phyloP scores from a whole-genome alignment of 306 rosid species.

The Corylus americana region DNA sequence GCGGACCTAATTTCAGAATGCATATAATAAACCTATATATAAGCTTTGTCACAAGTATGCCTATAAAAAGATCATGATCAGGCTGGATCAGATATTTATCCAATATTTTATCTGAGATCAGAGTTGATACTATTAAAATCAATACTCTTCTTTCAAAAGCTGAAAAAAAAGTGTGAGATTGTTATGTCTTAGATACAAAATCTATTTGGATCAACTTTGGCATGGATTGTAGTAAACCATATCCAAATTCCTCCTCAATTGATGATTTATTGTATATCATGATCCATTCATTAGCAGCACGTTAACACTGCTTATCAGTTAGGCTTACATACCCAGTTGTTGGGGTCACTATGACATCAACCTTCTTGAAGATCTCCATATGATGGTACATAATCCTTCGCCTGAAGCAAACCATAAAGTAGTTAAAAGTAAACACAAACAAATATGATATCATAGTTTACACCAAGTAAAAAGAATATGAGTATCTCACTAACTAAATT shows the following conservation, averaged over 20 bases:
- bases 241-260: background rate
- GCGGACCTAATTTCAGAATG: background rate
- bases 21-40: background rate
- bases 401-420: constrained; percentile 46
- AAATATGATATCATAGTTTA: background rate
- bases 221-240: background rate
- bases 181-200: background rate
- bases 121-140: background rate
- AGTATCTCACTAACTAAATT: background rate
- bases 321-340: constrained; percentile 82
- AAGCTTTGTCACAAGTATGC: background rate
- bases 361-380: constrained; percentile 89
- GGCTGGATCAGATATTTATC: background rate
- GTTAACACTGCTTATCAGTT: constrained; percentile 7
- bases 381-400: constrained; percentile 86
- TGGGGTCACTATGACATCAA: constrained; percentile 91
- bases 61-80: background rate
- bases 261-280: background rate
- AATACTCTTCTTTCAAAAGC: background rate
- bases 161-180: background rate
- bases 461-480: background rate
- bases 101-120: background rate
- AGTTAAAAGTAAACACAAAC: constrained; percentile 17
- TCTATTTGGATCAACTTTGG: background rate
- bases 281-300: constrained; percentile 13